A percentile compares a stretch with the other conserved stretches of the same genome.
Evolutionary conservation across 1,139 yeast species (phyloP).

Genomic region (Martiniozyma asiatica): DNA sequence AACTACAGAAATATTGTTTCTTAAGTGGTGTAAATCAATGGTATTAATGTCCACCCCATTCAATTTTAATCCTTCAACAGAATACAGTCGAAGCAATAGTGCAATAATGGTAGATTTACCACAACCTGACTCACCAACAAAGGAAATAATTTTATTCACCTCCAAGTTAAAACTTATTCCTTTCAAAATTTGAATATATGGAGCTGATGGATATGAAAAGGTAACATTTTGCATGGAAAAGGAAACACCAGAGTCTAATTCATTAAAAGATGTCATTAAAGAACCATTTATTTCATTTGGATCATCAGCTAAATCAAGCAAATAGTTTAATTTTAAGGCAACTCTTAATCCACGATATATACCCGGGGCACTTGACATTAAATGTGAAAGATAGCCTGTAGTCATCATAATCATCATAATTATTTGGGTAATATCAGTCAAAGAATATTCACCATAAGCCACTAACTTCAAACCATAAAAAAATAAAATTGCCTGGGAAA

Average conservation of each 20-base stretch:
- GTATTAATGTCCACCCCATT: constrained; percentile 31
- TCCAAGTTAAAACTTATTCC: constrained; percentile 30
- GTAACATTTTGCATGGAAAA: constrained; percentile 31
- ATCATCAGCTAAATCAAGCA: constrained; percentile 21
- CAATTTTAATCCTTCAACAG: constrained; percentile 24
- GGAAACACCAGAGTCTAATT: constrained; percentile 12
- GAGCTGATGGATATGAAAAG: constrained; percentile 35
- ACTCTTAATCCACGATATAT: constrained; percentile 69
- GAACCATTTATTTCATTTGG: constrained; percentile 13
- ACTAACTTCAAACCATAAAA: constrained; percentile 71
- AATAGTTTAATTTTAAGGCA: constrained; percentile 36
- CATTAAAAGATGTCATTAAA: constrained; percentile 13
- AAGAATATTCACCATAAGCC: constrained; percentile 39
- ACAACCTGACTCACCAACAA: constrained; percentile 68
- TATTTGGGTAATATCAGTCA: constrained; percentile 51
- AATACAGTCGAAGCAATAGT: constrained; percentile 41
- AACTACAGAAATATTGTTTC: constrained; percentile 48
- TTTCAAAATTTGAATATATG: constrained; percentile 23
- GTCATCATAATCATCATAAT: constrained; percentile 67
- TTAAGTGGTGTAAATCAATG: constrained; percentile 36
- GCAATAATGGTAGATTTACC: constrained; percentile 66
- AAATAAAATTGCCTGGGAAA: constrained; percentile 58
- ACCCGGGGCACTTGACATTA: constrained; percentile 60
- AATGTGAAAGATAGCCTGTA: constrained; percentile 45
- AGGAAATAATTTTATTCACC: constrained; percentile 41